Percentiles rank a stretch among this genome's conserved stretches.
Evolutionary conservation across 2,329 filamentous ascomycete genomes (phyloP).

Genomic region (Xylariaceae sp.): DNA sequence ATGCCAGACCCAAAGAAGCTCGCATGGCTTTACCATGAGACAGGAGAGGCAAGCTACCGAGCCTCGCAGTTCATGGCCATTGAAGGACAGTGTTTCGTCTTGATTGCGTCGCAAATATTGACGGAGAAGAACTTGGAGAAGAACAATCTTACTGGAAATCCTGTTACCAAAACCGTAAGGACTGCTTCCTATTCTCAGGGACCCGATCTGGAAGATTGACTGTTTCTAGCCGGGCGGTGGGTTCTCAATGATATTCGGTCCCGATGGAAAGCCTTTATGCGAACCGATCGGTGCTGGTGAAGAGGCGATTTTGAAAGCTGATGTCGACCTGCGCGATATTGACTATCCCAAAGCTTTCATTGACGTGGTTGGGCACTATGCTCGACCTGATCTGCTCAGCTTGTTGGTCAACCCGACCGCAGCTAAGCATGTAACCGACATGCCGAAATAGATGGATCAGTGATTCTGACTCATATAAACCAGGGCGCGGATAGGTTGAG

Average conservation of each 20-base stretch:
- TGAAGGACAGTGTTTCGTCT: constrained; percentile 40
- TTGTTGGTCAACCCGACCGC: constrained; percentile 35
- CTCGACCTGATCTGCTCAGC: constrained; percentile 38
- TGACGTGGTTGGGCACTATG: constrained; percentile 36
- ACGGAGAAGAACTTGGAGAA: constrained; percentile 38
- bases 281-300: constrained; percentile 34
- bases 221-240: constrained; percentile 37
- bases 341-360: constrained; percentile 38
- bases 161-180: constrained; percentile 33
- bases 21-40: constrained; percentile 34
- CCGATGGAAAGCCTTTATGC: constrained; percentile 45
- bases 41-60: constrained; percentile 31
- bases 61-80: constrained; percentile 40
- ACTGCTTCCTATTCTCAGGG: background rate
- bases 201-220: constrained; percentile 5
- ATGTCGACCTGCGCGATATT: constrained; percentile 44
- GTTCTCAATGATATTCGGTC: constrained; percentile 47
- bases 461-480: constrained; percentile 29
- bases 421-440: constrained; percentile 28
- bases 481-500: constrained; percentile 31
- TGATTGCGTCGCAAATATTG: constrained; percentile 37
- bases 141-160: constrained; percentile 36
- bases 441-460: constrained; percentile 22
- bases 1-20: constrained; percentile 34
- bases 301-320: constrained; percentile 48